A percentile compares a stretch with the other conserved stretches of the same genome.
Conservation (phyloP, 116 monocot species). For the Zostera marina region DNA sequence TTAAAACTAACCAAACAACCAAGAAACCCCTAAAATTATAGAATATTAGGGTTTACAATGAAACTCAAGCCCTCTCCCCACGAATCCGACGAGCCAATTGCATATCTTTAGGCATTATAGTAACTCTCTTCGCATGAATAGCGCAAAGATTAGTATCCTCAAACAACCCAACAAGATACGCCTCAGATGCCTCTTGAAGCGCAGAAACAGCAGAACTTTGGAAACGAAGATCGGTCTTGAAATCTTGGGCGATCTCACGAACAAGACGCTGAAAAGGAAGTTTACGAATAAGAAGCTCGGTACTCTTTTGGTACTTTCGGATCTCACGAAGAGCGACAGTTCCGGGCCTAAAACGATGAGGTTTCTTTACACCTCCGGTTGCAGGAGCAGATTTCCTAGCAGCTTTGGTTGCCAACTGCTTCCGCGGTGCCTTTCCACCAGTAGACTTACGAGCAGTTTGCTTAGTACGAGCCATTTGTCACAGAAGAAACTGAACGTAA, state of each 20-base stretch:
- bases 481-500: no score
- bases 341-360: slow-evolving; percentile 51
- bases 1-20: background rate
- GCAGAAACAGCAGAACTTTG: slow-evolving; percentile 54
- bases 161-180: slow-evolving; percentile 48
- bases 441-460: slow-evolving; percentile 53
- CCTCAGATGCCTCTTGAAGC: slow-evolving; percentile 57
- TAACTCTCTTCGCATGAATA: slow-evolving; percentile 62
- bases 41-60: background rate
- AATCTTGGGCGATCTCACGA: slow-evolving; percentile 60
- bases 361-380: slow-evolving; percentile 62
- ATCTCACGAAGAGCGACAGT: slow-evolving; percentile 58
- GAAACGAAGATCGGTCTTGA: slow-evolving; percentile 70
- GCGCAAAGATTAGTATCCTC: slow-evolving; percentile 67
- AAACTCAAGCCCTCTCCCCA: slow-evolving; percentile 26
- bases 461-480: slow-evolving; percentile 29
- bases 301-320: slow-evolving; percentile 65
- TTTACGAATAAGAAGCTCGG: slow-evolving; percentile 53
- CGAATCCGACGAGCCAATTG: slow-evolving; percentile 52
- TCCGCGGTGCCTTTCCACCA: slow-evolving; percentile 56
- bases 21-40: background rate
- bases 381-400: slow-evolving; percentile 57
- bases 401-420: slow-evolving; percentile 65
- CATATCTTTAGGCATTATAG: slow-evolving; percentile 75
- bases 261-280: slow-evolving; percentile 56